These are phyloP conservation scores for Leptodontidium sp. DNA, from an alignment of 2,329 filamentous ascomycete genomes.

Conservation along the genomic window DNA sequence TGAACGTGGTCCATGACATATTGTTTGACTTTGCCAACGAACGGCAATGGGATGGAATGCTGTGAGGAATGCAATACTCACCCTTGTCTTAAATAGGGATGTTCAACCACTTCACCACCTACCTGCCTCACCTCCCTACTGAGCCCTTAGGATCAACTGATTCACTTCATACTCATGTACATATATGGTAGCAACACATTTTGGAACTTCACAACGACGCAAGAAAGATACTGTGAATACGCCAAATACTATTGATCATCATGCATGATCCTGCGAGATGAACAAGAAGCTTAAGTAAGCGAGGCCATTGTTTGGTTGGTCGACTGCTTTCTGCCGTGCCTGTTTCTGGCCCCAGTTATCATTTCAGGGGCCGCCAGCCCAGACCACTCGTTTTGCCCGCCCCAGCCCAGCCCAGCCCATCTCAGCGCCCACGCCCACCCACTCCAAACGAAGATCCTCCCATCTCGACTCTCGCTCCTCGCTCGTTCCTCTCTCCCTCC, in stretches of 20 bases:
- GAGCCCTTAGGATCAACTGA: too few relatives aligned
- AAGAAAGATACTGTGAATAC: too few relatives aligned
- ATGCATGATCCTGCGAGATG: background rate
- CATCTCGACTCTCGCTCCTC: background rate
- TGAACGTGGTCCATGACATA: background rate
- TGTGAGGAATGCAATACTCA: conserved; percentile 10
- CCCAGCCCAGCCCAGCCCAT: background rate
- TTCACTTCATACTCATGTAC: too few relatives aligned
- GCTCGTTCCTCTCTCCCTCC: background rate
- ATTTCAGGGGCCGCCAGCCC: conserved; percentile 3
- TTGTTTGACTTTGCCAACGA: background rate
- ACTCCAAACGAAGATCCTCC: background rate
- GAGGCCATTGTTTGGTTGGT: background rate
- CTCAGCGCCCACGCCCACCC: background rate
- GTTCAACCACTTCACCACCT: too few relatives aligned
- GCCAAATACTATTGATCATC: too few relatives aligned
- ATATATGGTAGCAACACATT: too few relatives aligned
- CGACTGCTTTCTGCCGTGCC: background rate
- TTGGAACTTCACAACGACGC: too few relatives aligned
- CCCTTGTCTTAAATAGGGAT: too few relatives aligned
- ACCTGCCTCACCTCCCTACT: too few relatives aligned
- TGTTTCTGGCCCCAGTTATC: background rate
- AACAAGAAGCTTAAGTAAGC: background rate
- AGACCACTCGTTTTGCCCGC: conserved; percentile 2
- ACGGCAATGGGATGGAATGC: background rate